These are phyloP conservation scores for Debaryomyces sp. DNA, from an alignment of 1,139 yeast species.

Conservation along the genomic window DNA sequence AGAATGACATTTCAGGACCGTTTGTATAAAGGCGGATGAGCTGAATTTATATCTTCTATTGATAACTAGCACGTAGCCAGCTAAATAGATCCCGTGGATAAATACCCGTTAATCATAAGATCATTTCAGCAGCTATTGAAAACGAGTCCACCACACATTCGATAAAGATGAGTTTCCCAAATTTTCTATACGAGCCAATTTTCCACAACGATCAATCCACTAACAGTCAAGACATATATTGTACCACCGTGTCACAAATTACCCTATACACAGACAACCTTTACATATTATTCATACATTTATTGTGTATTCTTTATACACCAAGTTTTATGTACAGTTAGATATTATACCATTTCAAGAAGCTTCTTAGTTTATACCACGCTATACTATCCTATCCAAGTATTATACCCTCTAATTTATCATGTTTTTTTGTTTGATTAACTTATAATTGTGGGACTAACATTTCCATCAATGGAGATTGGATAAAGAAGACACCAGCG, in stretches of 20 bases:
- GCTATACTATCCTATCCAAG: not conserved
- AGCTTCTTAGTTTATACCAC: not conserved
- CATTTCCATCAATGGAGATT: constrained; percentile 79
- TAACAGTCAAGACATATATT: not conserved
- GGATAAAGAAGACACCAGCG: constrained; percentile 74
- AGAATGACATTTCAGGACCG: no score
- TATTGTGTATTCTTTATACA: constrained; percentile 3
- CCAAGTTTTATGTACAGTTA: constrained; percentile 3
- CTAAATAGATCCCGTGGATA: no score
- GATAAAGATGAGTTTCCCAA: not conserved
- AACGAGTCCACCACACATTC: no score
- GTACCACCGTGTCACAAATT: not conserved
- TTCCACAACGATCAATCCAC: no score
- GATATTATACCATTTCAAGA: not conserved
- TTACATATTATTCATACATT: constrained; percentile 1
- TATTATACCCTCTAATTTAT: not conserved
- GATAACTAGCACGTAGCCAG: no score
- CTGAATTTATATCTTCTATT: no score
- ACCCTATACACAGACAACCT: not conserved
- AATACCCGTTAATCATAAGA: no score
- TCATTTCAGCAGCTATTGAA: no score
- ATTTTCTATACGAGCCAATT: not conserved
- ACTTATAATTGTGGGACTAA: constrained; percentile 71
- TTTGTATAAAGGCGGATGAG: no score
- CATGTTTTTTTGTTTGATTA: not conserved